These are phyloP conservation scores for Talaromyces sp. DNA, from an alignment of 2,329 filamentous ascomycete species.

Conservation along the genomic window DNA sequence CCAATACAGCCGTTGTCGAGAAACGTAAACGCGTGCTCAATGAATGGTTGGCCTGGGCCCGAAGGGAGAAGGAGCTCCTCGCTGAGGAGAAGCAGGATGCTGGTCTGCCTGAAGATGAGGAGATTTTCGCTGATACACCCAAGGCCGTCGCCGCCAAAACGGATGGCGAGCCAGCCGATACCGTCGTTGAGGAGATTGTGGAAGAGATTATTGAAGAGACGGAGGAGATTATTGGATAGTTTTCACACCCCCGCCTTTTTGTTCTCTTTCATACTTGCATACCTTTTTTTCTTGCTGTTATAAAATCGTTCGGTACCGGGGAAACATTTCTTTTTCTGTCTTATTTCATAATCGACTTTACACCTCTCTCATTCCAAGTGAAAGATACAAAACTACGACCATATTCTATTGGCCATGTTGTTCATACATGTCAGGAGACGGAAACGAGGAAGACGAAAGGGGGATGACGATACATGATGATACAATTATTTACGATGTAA, in stretches of 20 bases:
- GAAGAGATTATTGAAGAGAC: constrained; percentile 79
- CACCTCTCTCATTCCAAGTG: not conserved
- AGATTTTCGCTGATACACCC: constrained; percentile 55
- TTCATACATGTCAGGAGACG: not conserved
- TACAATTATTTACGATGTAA: constrained; percentile 1
- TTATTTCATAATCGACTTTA: constrained; percentile 9
- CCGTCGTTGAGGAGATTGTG: constrained; percentile 82
- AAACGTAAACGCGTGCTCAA: constrained; percentile 74
- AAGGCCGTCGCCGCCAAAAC: constrained; percentile 48
- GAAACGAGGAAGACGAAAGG: not conserved
- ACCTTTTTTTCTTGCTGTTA: constrained; percentile 13
- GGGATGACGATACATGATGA: not conserved
- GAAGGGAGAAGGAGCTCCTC: constrained; percentile 67
- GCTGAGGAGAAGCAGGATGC: constrained; percentile 66
- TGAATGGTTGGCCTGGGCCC: constrained; percentile 87
- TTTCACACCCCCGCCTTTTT: constrained; percentile 19
- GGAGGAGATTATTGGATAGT: constrained; percentile 67
- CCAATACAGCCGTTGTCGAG: constrained; percentile 91
- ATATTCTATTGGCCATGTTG: not conserved
- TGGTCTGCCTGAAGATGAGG: constrained; percentile 62
- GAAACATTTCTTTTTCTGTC: constrained; percentile 10
- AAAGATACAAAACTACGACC: not conserved
- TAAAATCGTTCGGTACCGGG: constrained; percentile 15
- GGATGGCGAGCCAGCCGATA: constrained; percentile 66
- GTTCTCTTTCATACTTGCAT: constrained; percentile 19